Evolutionary conservation across 768 basidiomycete genomes (phyloP), one percentile per base, ranked within the genome.

Genomic region (Rossbeevera mucosa): DNA sequence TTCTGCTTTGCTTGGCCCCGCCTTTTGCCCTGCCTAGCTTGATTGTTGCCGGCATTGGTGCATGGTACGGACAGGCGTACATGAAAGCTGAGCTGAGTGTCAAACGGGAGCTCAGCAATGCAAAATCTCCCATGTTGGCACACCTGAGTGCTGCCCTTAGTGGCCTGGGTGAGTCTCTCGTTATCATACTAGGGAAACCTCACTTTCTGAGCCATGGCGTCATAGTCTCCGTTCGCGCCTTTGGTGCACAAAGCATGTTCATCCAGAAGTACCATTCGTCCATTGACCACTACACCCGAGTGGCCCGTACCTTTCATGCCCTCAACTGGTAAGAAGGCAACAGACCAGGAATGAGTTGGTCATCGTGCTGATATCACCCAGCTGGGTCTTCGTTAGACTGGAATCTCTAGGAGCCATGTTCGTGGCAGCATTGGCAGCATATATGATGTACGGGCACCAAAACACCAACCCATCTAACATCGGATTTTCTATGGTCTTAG

Each of bases 331-430:
- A n/a, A 46, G 31, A 28, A n/a, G 30, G n/a, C 14, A 7, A 2
- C 8, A 20, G n/a, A n/a, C n/a, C 25, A n/a, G 14, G 4, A 5
- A 8, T 6, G n/a, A 20, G 8, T 24, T 29, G n/a, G 8, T 40
- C 7, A 7, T 36, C 14, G 25, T 43, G 29, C 33, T 53, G 11
- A 47, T 28, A 5, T 29, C 36, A 29, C 38, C 24, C 44, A 60
- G 68, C 38, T 72, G 72, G 72, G 60, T 71, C 24, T 58, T 61
- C 28, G 59, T 75, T 47, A 67, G 76, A 25, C 65, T 76, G 36
- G 74, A 76, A 53, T 58, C 65, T 36, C 56, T 77, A 2, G 76
- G 75, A 5, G 71, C 68, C n/a, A 31, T 73, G 29, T 77, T 77
- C 50, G 61, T 71, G 0, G 61, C 70, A 3, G 44, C 30, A n/a